Conservation (phyloP, 805 yeast genomes). For the Barnettozyma pratensis region DNA sequence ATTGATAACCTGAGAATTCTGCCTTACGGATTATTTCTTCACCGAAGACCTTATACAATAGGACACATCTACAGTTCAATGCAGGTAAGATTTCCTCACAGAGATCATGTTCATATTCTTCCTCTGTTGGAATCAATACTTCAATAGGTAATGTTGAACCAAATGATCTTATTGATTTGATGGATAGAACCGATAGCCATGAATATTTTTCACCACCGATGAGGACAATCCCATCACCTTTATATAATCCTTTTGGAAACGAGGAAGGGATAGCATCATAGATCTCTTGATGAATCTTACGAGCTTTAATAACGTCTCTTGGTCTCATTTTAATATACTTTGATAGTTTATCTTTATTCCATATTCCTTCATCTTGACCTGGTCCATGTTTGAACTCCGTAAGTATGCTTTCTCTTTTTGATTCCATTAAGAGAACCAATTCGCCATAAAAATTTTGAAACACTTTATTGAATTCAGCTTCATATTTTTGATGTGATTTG, state of each 20-base stretch:
- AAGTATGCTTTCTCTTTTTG: background rate
- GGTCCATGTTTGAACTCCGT: background rate
- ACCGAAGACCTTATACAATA: constrained; percentile 52
- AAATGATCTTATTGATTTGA: constrained; percentile 53
- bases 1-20: constrained; percentile 58
- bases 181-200: constrained; percentile 62
- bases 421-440: background rate
- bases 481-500: background rate
- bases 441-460: background rate
- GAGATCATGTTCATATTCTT: constrained; percentile 61
- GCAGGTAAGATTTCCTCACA: constrained; percentile 58
- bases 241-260: background rate
- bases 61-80: constrained; percentile 62
- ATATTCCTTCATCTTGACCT: constrained; percentile 1
- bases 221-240: constrained; percentile 47
- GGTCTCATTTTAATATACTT: background rate
- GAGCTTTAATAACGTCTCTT: background rate
- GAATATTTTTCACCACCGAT: constrained; percentile 81
- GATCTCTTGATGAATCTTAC: background rate
- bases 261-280: background rate
- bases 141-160: constrained; percentile 70
- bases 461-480: background rate
- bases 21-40: constrained; percentile 34
- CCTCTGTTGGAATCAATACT: constrained; percentile 61
- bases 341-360: constrained; percentile 30